These are phyloP conservation scores for Epichloe sylvatica DNA, from an alignment of 2,329 filamentous ascomycete genomes.

Conservation along the genomic window DNA sequence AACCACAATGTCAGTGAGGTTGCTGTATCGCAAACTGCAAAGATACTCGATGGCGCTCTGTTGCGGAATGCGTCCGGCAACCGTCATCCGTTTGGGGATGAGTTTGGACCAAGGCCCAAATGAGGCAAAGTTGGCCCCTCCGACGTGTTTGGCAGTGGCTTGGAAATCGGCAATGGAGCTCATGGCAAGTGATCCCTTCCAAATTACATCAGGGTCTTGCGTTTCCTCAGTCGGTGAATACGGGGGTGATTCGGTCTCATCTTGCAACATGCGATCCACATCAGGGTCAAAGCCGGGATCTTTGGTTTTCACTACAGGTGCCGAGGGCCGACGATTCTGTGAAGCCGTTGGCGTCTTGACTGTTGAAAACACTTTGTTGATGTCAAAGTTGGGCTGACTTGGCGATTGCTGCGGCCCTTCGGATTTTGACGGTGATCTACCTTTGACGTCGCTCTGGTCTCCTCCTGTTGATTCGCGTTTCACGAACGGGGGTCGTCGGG, in stretches of 20 bases:
- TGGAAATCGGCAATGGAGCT: conserved; percentile 60
- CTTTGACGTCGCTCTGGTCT: conserved; percentile 15
- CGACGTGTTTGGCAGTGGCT: conserved; percentile 68
- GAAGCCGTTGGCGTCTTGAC: conserved; percentile 58
- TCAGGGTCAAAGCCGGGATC: conserved; percentile 68
- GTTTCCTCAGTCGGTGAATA: conserved; percentile 69
- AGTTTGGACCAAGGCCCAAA: conserved; percentile 59
- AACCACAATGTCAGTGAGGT: conserved; percentile 71
- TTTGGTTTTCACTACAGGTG: conserved; percentile 29
- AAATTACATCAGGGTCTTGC: conserved; percentile 55
- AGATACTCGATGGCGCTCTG: conserved; percentile 82
- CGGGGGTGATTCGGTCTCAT: conserved; percentile 64
- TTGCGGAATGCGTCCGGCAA: conserved; percentile 69
- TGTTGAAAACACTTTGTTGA: conserved; percentile 72
- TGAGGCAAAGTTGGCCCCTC: conserved; percentile 60
- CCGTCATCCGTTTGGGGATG: conserved; percentile 54
- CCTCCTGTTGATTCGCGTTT: conserved; percentile 23
- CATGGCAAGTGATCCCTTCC: conserved; percentile 67
- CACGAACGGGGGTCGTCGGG: conserved; percentile 12
- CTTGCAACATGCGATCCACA: conserved; percentile 76
- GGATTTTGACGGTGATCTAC: conserved; percentile 23
- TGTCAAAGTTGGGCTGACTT: conserved; percentile 54
- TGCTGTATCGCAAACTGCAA: conserved; percentile 69
- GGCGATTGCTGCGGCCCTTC: conserved; percentile 40
- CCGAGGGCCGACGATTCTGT: conserved; percentile 33